These are phyloP conservation scores for Ajuga chamaepitys DNA, from an alignment of 257 asterid species.

Conservation along the genomic window DNA sequence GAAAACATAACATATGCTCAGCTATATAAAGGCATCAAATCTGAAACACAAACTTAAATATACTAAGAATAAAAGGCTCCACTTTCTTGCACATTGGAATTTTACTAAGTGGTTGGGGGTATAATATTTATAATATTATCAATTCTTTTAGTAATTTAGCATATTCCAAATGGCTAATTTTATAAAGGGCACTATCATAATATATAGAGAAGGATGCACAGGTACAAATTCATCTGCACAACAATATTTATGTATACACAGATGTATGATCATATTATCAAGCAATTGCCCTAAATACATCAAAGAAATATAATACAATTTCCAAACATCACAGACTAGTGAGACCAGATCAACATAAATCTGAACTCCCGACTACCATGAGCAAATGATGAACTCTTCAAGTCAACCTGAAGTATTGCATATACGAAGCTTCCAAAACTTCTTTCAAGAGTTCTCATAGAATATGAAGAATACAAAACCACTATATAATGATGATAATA, in stretches of 20 bases:
- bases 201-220: background rate
- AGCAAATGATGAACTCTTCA: background rate
- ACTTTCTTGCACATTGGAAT: too few relatives aligned
- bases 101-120: too few relatives aligned
- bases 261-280: background rate
- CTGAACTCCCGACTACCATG: background rate
- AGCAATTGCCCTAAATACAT: too few relatives aligned
- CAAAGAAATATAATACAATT: background rate
- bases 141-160: too few relatives aligned
- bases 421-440: constrained; percentile 4
- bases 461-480: background rate
- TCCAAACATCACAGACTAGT: background rate
- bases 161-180: background rate
- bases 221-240: background rate
- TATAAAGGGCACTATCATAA: background rate
- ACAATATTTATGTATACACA: background rate
- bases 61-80: too few relatives aligned
- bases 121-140: too few relatives aligned
- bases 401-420: background rate
- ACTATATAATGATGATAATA: too few relatives aligned
- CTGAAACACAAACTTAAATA: too few relatives aligned
- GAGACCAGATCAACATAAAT: background rate
- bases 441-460: background rate
- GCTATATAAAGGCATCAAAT: too few relatives aligned
- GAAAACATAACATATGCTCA: too few relatives aligned